These are phyloP conservation scores for Aegilops bicornis DNA, from an alignment of 176 grass and related monocot genomes.

Conservation along the genomic window DNA sequence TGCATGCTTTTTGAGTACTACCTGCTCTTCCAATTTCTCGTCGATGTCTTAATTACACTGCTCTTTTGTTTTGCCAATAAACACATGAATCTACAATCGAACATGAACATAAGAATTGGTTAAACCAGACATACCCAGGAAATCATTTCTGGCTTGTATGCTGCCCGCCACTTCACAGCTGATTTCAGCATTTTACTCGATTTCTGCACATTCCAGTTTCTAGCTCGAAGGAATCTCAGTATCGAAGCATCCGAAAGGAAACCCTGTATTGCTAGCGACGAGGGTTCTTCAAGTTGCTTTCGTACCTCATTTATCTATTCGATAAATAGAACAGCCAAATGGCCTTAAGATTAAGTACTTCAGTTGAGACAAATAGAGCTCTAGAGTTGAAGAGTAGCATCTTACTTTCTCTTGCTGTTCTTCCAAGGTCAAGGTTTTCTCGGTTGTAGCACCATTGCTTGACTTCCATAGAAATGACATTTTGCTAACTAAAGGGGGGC, in stretches of 20 bases:
- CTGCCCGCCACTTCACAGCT: conserved; percentile 67
- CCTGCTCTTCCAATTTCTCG: background rate
- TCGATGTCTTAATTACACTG: background rate
- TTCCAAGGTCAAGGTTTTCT: conserved; percentile 35
- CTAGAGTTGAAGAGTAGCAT: background rate
- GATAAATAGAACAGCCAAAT: background rate
- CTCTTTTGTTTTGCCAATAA: background rate
- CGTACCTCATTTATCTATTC: conserved; percentile 70
- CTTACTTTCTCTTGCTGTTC: conserved; percentile 55
- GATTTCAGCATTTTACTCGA: conserved; percentile 72
- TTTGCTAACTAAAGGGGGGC: background rate
- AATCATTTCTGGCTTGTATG: conserved; percentile 63
- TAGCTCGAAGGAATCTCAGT: conserved; percentile 60
- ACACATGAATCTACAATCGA: background rate
- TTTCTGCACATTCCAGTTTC: conserved; percentile 71
- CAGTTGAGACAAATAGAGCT: background rate
- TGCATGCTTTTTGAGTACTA: background rate
- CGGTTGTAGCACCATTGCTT: conserved; percentile 32
- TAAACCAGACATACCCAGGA: conserved; percentile 45
- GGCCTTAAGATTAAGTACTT: background rate
- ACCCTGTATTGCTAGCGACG: conserved; percentile 33
- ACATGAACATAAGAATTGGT: background rate
- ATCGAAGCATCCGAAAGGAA: conserved; percentile 62
- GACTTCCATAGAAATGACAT: conserved; percentile 63
- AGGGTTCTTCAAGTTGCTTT: conserved; percentile 37